These are phyloP conservation scores for Candida xiaguanensis DNA, from an alignment of 805 yeast genomes.

Conservation along the genomic window DNA sequence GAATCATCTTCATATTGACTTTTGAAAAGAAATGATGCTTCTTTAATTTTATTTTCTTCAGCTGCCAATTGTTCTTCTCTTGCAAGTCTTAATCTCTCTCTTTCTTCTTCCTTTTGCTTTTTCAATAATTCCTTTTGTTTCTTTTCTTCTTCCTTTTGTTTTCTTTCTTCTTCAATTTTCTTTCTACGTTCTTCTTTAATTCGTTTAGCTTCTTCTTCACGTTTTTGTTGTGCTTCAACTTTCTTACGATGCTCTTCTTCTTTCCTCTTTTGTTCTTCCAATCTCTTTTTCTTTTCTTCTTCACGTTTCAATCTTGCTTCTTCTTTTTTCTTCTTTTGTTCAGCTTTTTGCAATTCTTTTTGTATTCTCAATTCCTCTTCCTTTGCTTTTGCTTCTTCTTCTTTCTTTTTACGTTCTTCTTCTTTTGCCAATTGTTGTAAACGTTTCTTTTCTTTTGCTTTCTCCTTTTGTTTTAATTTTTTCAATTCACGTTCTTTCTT, in stretches of 20 bases:
- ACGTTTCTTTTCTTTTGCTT: conserved; percentile 66
- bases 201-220: conserved; percentile 25
- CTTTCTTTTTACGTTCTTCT: conserved; percentile 54
- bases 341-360: conserved; percentile 33
- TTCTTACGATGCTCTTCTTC: conserved; percentile 31
- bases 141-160: conserved; percentile 22
- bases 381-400: conserved; percentile 44
- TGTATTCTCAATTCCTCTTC: conserved; percentile 29
- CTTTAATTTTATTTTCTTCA: conserved; percentile 10
- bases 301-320: conserved; percentile 36
- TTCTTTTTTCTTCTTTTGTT: conserved; percentile 37
- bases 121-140: conserved; percentile 15
- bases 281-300: conserved; percentile 47
- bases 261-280: conserved; percentile 31
- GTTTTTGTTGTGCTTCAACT: conserved; percentile 25
- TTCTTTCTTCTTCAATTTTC: conserved; percentile 22
- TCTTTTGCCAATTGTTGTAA: conserved; percentile 59
- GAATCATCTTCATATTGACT: conserved; percentile 5
- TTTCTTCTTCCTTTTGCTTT: conserved; percentile 15
- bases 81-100: conserved; percentile 9
- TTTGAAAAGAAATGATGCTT: not conserved
- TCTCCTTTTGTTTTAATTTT: conserved; percentile 62
- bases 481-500: conserved; percentile 65
- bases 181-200: conserved; percentile 23
- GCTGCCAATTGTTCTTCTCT: conserved; percentile 12